phyloP scores from a whole-genome alignment of 768 basidiomycete species.

The Podaxis sp. region DNA sequence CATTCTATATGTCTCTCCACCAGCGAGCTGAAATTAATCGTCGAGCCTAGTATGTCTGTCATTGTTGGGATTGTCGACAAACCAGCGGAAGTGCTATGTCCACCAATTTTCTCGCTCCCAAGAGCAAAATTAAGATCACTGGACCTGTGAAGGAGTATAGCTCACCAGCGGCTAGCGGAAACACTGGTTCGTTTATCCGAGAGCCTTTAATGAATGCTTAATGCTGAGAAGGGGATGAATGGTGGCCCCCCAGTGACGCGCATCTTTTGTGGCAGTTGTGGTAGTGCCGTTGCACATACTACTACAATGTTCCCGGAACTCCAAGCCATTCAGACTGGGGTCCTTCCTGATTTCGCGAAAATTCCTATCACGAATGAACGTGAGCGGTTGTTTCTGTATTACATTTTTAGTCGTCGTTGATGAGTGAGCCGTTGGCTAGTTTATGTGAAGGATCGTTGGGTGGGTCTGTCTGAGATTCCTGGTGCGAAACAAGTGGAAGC shows the following conservation, averaged over 20 bases:
- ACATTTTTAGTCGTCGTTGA: too few relatives aligned
- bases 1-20: background rate
- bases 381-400: constrained; percentile 13
- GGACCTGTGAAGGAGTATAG: constrained; percentile 28
- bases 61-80: constrained; percentile 31
- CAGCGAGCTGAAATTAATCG: background rate
- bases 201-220: constrained; percentile 16
- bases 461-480: constrained; percentile 16
- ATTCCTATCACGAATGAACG: constrained; percentile 27
- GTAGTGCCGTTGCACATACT: constrained; percentile 31
- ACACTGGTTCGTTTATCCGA: constrained; percentile 22
- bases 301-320: constrained; percentile 28
- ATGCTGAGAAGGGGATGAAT: background rate
- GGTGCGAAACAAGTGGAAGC: constrained; percentile 22
- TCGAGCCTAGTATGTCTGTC: constrained; percentile 23
- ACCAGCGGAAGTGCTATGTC: constrained; percentile 33
- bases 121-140: constrained; percentile 26
- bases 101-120: constrained; percentile 30
- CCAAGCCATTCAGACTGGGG: constrained; percentile 34
- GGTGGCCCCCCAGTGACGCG: constrained; percentile 23
- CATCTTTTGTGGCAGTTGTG: constrained; percentile 33
- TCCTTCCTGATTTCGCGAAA: constrained; percentile 26
- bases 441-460: constrained; percentile 31
- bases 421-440: constrained; percentile 14
- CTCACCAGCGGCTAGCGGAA: constrained; percentile 27